Percentiles rank a stretch among this genome's conserved stretches.
These are phyloP conservation scores for Rhododendron henanense DNA, from an alignment of 148 eudicot species.

Conservation along the genomic window DNA sequence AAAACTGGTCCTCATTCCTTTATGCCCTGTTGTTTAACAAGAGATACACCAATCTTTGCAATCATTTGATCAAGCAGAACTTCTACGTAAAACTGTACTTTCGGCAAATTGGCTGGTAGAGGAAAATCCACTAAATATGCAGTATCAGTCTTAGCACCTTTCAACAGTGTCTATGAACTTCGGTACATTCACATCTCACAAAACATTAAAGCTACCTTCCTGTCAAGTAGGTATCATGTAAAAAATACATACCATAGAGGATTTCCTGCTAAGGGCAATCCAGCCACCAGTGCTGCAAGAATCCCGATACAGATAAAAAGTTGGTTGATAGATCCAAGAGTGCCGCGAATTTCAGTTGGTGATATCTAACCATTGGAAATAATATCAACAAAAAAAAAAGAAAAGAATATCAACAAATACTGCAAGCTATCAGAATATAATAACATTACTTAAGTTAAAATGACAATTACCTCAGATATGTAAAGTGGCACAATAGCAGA, in stretches of 20 bases:
- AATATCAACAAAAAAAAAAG: constrained; percentile 6
- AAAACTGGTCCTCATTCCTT: background rate
- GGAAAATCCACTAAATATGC: background rate
- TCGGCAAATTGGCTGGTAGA: background rate
- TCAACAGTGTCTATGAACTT: background rate
- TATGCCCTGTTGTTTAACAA: background rate
- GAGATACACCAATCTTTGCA: background rate
- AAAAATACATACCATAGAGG: constrained; percentile 66
- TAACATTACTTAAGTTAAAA: background rate
- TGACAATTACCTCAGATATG: constrained; percentile 73
- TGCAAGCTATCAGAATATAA: background rate
- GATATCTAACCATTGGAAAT: constrained; percentile 60
- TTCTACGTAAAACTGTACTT: background rate
- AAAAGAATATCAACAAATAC: constrained; percentile 6
- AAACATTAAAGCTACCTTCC: background rate
- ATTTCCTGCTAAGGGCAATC: constrained; percentile 86
- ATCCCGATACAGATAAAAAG: constrained; percentile 91
- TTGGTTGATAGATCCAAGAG: constrained; percentile 96
- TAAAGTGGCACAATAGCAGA: constrained; percentile 95
- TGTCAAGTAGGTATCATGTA: background rate
- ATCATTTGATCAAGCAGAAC: background rate
- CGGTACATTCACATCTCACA: background rate
- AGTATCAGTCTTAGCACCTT: constrained; percentile 1
- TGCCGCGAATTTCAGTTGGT: constrained; percentile 97
- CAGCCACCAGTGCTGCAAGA: constrained; percentile 92